phyloP scores from a whole-genome alignment of 305 asterid genomes.

The Fraxinus greggii region DNA sequence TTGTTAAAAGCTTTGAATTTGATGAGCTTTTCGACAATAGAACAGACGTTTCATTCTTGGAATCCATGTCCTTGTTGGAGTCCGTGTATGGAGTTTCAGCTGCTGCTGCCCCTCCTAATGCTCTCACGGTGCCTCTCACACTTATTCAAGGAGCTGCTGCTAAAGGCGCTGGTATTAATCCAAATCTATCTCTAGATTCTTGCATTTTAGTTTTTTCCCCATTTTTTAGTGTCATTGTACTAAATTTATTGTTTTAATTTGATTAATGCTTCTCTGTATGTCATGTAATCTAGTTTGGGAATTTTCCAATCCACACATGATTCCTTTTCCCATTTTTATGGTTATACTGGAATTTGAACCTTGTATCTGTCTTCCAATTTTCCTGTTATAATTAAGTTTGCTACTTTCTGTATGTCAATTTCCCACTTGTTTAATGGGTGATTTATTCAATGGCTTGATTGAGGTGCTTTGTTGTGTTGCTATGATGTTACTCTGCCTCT shows the following conservation, averaged over 20 bases:
- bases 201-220: background rate
- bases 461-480: slow-evolving; percentile 23
- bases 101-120: slow-evolving; percentile 37
- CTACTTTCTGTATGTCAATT: background rate
- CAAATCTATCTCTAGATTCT: background rate
- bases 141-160: slow-evolving; percentile 63
- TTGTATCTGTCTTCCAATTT: background rate
- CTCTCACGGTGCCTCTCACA: slow-evolving; percentile 58
- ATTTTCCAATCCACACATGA: background rate
- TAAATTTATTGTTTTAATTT: background rate
- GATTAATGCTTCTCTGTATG: background rate
- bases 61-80: slow-evolving; percentile 40
- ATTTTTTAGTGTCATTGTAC: background rate
- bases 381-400: background rate
- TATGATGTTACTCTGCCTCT: slow-evolving; percentile 11
- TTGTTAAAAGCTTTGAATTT: slow-evolving; percentile 39
- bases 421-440: background rate
- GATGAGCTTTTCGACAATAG: slow-evolving; percentile 42
- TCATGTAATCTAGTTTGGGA: background rate
- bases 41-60: slow-evolving; percentile 40
- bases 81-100: slow-evolving; percentile 38
- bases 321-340: background rate
- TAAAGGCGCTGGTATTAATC: slow-evolving; percentile 57
- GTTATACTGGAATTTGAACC: background rate
- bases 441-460: slow-evolving; percentile 3